Evolutionary conservation across 148 eudicot species (phyloP).

Genomic region (Chenopodium berlandieri): DNA sequence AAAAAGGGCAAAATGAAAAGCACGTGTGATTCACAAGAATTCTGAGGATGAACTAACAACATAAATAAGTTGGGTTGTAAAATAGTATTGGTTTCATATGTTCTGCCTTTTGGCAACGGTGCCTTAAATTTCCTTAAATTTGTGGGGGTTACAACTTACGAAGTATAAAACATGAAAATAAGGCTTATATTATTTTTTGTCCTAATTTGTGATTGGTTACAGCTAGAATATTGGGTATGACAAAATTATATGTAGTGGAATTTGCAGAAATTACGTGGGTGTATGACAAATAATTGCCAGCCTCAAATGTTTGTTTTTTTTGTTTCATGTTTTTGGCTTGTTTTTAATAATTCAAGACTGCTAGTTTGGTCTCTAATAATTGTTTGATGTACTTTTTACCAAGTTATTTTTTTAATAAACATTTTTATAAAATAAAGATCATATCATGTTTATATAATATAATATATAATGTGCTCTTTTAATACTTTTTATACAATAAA

Average conservation of each 20-base stretch:
- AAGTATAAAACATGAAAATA: background rate
- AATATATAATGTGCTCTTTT: too few species aligned
- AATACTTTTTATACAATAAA: too few species aligned
- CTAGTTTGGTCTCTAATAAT: background rate
- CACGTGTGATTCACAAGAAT: constrained; percentile 23
- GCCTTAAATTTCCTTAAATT: background rate
- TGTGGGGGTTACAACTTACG: background rate
- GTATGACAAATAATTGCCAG: constrained; percentile 2
- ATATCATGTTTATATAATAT: too few species aligned
- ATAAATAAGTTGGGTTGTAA: background rate
- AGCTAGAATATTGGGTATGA: constrained; percentile 9
- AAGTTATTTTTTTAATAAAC: too few species aligned
- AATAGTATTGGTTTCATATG: constrained; percentile 5
- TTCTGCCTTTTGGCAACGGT: constrained; percentile 20
- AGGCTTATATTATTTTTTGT: background rate
- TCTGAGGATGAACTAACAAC: background rate
- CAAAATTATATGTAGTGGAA: background rate
- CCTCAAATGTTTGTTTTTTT: background rate
- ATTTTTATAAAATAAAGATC: too few species aligned
- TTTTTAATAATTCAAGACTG: background rate
- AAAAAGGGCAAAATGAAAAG: constrained; percentile 7
- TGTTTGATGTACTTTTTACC: background rate
- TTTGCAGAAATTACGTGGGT: constrained; percentile 3
- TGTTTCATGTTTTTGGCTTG: background rate
- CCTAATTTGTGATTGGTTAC: constrained; percentile 16